These are phyloP conservation scores for Passalora sequoiae DNA, from an alignment of 2,329 filamentous ascomycete genomes.

Conservation along the genomic window DNA sequence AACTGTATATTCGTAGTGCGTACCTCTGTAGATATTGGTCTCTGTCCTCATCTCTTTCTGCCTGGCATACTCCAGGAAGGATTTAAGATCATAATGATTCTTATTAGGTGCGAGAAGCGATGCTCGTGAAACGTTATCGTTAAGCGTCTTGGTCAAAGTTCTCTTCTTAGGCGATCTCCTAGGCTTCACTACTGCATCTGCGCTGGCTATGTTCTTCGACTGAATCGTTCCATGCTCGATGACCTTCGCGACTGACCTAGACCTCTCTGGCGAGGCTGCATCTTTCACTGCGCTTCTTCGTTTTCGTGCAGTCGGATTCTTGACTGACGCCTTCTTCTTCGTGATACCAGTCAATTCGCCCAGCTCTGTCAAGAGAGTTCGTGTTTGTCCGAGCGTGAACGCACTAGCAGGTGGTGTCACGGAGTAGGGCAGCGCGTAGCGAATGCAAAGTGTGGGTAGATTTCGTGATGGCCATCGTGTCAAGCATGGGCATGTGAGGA, in stretches of 20 bases:
- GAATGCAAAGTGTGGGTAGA: constrained; percentile 1
- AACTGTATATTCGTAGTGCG: constrained; percentile 70
- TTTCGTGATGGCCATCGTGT: constrained; percentile 3
- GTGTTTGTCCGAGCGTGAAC: background rate
- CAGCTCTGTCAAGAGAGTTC: background rate
- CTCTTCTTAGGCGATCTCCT: background rate
- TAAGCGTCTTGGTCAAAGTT: background rate
- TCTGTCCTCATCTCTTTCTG: constrained; percentile 51
- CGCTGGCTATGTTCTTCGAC: background rate
- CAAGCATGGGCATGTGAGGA: constrained; percentile 8
- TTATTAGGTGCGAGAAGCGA: constrained; percentile 1
- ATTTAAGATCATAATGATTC: constrained; percentile 58
- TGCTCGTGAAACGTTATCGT: background rate
- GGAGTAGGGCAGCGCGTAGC: constrained; percentile 1
- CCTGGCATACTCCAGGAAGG: constrained; percentile 61
- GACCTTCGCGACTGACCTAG: background rate
- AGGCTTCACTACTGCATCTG: background rate
- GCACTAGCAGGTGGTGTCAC: background rate
- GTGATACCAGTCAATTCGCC: background rate
- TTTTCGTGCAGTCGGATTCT: background rate
- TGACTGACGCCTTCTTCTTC: background rate
- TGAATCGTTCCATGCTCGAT: background rate
- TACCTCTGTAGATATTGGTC: constrained; percentile 64
- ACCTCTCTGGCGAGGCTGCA: background rate
- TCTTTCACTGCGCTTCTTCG: background rate